Base-by-base conservation (phyloP, 805 yeast species). In the Starmerella riodocensis region DNA sequence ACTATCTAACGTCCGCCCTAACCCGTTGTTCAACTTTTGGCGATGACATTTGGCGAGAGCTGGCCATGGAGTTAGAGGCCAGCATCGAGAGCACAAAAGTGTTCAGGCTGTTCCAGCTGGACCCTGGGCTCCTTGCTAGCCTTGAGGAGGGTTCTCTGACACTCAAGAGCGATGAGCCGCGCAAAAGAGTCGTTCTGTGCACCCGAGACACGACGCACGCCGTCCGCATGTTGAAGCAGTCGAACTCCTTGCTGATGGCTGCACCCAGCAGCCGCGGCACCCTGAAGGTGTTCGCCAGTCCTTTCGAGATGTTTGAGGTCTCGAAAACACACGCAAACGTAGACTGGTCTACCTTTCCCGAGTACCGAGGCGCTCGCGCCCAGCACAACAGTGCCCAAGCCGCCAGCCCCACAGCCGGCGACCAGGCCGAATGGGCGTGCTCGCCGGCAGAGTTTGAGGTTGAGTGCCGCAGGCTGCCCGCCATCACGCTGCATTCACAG, bases 191-290 rank as follows among this genome's bases (percentile, higher is more conserved):
- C 3, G 32, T 17, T 11, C 41, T 48, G 11, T 51, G 55, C 39
- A 50, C 55, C 1, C 20, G 27, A 3, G 20, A 36, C 19, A 14
- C 41, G 11, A 51, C 55, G 6, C 48, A 45, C 25, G 8, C 33
- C 9, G 24, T 52, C 22, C 45, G 49, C 4, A 30, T 36, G 5
- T 37, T 48, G 24, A 82, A 83, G 54, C 96, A 88, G 57, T 80
- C 95, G 6, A 85, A 88, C 56, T 71, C 88, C 4, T 76, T 81
- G n/a, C 55, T 84, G 48, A 45, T 85, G 18, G 54, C 73, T 54
- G 56, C 56, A 11, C 40, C 51, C 8, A 23, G 18, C 1, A 37
- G 22, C 8, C 32, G 23, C 14, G 38, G 19, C n/a, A n/a, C n/a
- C n/a, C 28, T 54, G 6, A 19, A 29, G 11, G 54, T 51, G 4